Evolutionary conservation across 2,329 filamentous ascomycete genomes (phyloP).

Genomic region (Talaromyces sp.): DNA sequence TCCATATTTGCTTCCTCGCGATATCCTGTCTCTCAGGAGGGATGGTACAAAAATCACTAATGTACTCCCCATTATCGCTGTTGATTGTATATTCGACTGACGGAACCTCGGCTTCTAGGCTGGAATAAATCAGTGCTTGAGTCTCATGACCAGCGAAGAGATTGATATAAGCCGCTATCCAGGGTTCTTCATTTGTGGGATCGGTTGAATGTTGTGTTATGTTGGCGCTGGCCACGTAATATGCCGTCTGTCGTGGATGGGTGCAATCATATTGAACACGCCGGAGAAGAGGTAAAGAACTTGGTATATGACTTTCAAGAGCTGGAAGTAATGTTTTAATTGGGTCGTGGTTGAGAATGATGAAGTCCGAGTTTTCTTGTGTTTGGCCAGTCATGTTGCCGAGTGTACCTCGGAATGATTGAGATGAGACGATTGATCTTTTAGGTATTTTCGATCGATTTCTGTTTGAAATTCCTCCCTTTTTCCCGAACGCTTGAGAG

Average conservation of each 20-base stretch:
- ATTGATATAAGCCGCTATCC: slow-evolving; percentile 43
- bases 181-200: slow-evolving; percentile 24
- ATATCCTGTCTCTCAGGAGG: slow-evolving; percentile 16
- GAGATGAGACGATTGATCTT: not conserved
- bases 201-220: not conserved
- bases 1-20: slow-evolving; percentile 29
- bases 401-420: not conserved
- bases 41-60: slow-evolving; percentile 20
- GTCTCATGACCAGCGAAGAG: slow-evolving; percentile 38
- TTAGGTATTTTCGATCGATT: no score
- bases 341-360: slow-evolving; percentile 16
- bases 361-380: not conserved
- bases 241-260: slow-evolving; percentile 32
- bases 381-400: not conserved
- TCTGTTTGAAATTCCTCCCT: no score
- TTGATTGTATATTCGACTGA: not conserved
- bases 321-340: slow-evolving; percentile 23
- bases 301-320: slow-evolving; percentile 36
- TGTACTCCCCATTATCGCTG: slow-evolving; percentile 12
- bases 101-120: slow-evolving; percentile 31
- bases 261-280: slow-evolving; percentile 38
- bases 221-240: slow-evolving; percentile 31
- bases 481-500: no score
- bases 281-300: slow-evolving; percentile 36
- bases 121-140: slow-evolving; percentile 43